These are phyloP conservation scores for Sarcodon sp. DNA, from an alignment of 768 basidiomycete species.

Conservation along the genomic window DNA sequence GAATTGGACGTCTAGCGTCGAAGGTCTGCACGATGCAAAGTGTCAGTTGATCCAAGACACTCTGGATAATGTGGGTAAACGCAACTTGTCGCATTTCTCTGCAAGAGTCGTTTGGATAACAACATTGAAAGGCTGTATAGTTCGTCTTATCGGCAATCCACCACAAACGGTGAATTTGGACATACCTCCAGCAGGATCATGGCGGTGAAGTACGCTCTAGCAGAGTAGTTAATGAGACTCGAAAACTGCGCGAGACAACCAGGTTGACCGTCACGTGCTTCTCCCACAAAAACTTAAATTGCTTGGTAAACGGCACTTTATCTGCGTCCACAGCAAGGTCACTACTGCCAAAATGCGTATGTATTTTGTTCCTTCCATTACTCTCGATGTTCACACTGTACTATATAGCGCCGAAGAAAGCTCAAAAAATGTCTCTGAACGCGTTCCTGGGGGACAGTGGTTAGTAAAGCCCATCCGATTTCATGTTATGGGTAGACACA, in stretches of 20 bases:
- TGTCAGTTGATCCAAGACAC: neutral
- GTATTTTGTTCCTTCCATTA: neutral
- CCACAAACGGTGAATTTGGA: neutral
- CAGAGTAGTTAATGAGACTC: no score
- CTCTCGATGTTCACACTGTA: neutral
- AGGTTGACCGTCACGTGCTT: no score
- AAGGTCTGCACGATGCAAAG: conserved; percentile 45
- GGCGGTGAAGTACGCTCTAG: conserved; percentile 1
- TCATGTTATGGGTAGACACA: conserved; percentile 6
- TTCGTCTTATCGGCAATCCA: neutral
- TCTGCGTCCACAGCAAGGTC: no score
- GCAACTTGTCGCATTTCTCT: conserved; percentile 81
- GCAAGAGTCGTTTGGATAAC: conserved; percentile 84
- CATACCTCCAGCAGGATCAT: conserved; percentile 85
- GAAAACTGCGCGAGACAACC: no score
- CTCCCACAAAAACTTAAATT: no score
- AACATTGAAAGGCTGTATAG: conserved; percentile 69
- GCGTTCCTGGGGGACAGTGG: conserved; percentile 85
- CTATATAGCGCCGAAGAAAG: conserved; percentile 71
- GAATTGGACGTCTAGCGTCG: conserved; percentile 87
- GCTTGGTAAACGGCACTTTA: no score
- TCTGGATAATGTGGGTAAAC: conserved; percentile 5
- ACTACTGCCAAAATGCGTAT: conserved; percentile 17
- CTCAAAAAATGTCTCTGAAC: conserved; percentile 85
- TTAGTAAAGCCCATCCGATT: conserved; percentile 26